Evolutionary conservation across 768 basidiomycete genomes (phyloP), one percentile per base, ranked within the genome.

Genomic region (Neoboletus magnificus): DNA sequence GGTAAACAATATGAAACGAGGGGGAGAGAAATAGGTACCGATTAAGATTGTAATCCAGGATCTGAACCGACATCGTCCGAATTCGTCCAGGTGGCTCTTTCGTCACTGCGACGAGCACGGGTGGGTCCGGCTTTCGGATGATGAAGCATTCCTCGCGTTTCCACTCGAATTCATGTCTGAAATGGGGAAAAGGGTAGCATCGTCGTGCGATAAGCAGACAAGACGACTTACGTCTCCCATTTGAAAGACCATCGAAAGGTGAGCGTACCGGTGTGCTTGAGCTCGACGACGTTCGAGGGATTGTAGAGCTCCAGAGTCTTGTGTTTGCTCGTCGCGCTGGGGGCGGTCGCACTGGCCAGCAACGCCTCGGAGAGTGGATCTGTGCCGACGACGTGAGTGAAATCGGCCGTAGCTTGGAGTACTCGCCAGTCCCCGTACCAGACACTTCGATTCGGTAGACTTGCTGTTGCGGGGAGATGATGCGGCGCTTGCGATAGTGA

Each of bases 151-250:
- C 86, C 65, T 91, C 89, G 42, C 87, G 80, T 65, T 83, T 88
- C 91, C 91, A 93, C 65, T 92, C 91, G 58, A 90, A 91, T 41
- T 87, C 83, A 57, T 93, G 86, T 36, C 91, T 93, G 63, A 27
- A 36, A 20, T 27, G 23, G 33, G 44, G 10, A 13, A 48, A 16
- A 10, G 13, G 13, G 45, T 39, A 15, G 89, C 85, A 83, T 80
- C 74, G 20, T 29, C 32, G 25, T 10, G 10, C 27, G 18, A 45
- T 10, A 18, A 18, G 16, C 16, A 1, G 20, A 22, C 4, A 12
- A 1, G 13, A 30, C 29, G 42, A 79, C 87, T 71, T 58, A 92
- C 89, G 85, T 81, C 74, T 92, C 90, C 88, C 89, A 93, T 64
- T 80, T 80, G 70, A 93, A 93, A 1, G 72, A 63, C 91, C 91